A percentile compares a stretch with the other conserved stretches of the same genome.
Evolutionary conservation across 2,329 filamentous ascomycete species (phyloP).

Genomic region (Albophoma yamanashiensis): DNA sequence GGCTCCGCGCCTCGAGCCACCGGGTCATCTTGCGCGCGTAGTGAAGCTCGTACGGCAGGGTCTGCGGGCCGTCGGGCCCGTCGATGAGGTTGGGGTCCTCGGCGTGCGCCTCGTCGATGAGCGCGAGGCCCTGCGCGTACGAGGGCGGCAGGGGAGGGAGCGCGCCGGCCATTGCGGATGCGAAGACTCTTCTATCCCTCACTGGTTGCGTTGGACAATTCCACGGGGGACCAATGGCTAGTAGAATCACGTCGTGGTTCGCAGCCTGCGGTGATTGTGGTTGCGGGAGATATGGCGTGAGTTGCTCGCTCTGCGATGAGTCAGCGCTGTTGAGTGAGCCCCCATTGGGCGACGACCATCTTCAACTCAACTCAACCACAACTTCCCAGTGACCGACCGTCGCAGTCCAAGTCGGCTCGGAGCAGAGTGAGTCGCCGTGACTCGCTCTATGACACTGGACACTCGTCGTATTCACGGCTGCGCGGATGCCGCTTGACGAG

Average conservation of each 20-base stretch:
- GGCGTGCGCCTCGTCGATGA: slow-evolving; percentile 58
- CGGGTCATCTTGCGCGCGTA: slow-evolving; percentile 72
- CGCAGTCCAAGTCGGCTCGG: background rate
- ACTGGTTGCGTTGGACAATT: background rate
- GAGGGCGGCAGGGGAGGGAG: slow-evolving; percentile 24
- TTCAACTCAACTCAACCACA: background rate
- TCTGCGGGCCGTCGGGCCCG: slow-evolving; percentile 27
- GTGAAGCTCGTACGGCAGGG: slow-evolving; percentile 66
- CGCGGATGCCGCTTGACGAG: background rate
- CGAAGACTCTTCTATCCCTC: background rate
- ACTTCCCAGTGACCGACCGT: background rate
- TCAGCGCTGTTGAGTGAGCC: background rate
- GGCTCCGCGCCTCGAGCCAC: slow-evolving; percentile 53
- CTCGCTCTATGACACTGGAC: background rate
- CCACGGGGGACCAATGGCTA: background rate
- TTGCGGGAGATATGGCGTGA: background rate
- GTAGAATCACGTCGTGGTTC: background rate
- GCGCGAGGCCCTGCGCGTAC: slow-evolving; percentile 43
- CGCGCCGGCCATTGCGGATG: background rate
- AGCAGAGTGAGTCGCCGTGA: background rate
- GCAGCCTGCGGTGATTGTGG: background rate
- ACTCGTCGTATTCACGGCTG: background rate
- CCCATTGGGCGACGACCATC: background rate
- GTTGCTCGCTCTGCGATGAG: background rate
- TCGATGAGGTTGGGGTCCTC: slow-evolving; percentile 26